Percentiles rank a stretch among this genome's conserved stretches.
phyloP scores from a whole-genome alignment of 352 stramenopile species.

The Phytophthora fragariae region DNA sequence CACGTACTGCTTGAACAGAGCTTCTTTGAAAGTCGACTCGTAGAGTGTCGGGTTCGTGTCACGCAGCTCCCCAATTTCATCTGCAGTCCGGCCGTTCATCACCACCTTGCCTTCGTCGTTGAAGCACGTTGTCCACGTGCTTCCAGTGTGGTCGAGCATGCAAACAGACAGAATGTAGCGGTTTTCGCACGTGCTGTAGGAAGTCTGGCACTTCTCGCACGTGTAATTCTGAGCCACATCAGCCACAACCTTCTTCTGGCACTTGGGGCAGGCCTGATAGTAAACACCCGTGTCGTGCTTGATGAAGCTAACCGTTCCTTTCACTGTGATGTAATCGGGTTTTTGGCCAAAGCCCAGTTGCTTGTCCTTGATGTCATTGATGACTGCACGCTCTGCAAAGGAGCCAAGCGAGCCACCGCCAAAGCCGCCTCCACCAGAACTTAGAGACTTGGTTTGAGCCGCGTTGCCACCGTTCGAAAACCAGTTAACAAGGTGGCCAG shows the following conservation, averaged over 20 bases:
- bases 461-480: slow-evolving; percentile 80
- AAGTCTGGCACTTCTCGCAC: slow-evolving; percentile 97
- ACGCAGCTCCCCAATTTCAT: slow-evolving; percentile 92
- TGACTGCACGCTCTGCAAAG: slow-evolving; percentile 90
- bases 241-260: slow-evolving; percentile 93
- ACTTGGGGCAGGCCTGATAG: slow-evolving; percentile 90
- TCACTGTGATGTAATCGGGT: slow-evolving; percentile 96
- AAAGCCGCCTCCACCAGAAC: slow-evolving; percentile 73
- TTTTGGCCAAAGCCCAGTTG: slow-evolving; percentile 96
- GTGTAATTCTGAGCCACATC: slow-evolving; percentile 95
- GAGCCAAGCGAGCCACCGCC: slow-evolving; percentile 75
- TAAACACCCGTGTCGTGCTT: slow-evolving; percentile 94
- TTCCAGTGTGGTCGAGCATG: slow-evolving; percentile 94
- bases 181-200: slow-evolving; percentile 94
- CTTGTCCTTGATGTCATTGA: slow-evolving; percentile 95
- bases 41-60: slow-evolving; percentile 90
- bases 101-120: slow-evolving; percentile 97
- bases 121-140: slow-evolving; percentile 96
- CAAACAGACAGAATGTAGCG: slow-evolving; percentile 96
- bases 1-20: slow-evolving; percentile 91
- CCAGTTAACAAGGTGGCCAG: slow-evolving; percentile 85
- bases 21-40: slow-evolving; percentile 94
- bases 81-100: slow-evolving; percentile 91
- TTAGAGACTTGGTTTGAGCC: slow-evolving; percentile 82
- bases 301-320: slow-evolving; percentile 97